These are phyloP conservation scores for Nyssa sinensis DNA, from an alignment of 148 eudicot genomes.

Conservation along the genomic window DNA sequence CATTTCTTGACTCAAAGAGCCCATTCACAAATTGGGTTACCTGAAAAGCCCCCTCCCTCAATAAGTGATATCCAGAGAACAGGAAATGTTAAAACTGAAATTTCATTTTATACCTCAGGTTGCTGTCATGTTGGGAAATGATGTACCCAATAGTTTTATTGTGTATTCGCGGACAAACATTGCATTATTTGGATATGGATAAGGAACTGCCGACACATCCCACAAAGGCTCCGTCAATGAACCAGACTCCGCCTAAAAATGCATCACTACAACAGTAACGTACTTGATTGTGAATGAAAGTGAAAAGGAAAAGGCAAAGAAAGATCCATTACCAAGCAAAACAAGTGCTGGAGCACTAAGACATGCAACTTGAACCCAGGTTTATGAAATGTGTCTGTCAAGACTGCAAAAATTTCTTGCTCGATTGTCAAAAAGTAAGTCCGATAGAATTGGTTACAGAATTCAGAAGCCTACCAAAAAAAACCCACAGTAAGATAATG, in stretches of 20 bases:
- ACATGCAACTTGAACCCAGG: conserved; percentile 98
- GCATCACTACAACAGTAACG: not conserved
- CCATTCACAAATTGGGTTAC: conserved; percentile 91
- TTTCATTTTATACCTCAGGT: conserved; percentile 57
- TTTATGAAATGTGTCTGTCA: conserved; percentile 97
- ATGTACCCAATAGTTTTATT: conserved; percentile 76
- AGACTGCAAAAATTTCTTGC: conserved; percentile 96
- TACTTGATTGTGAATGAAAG: not conserved
- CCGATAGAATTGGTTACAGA: conserved; percentile 83
- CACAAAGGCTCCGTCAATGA: conserved; percentile 82
- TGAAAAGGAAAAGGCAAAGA: not conserved
- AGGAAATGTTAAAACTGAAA: not conserved
- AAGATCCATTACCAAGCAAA: conserved; percentile 59
- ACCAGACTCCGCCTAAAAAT: conserved; percentile 74
- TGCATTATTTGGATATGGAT: conserved; percentile 76
- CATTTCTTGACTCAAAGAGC: conserved; percentile 69
- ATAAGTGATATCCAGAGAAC: conserved; percentile 7
- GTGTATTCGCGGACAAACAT: conserved; percentile 83
- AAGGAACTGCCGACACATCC: conserved; percentile 78
- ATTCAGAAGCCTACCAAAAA: conserved; percentile 69
- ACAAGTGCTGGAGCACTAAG: conserved; percentile 81
- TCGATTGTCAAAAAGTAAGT: conserved; percentile 80
- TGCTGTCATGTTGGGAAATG: conserved; percentile 92
- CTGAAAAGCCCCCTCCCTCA: conserved; percentile 39
- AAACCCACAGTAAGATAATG: conserved; percentile 11